These are phyloP conservation scores for Colletotrichum gloeosporioides DNA, from an alignment of 2,329 filamentous ascomycete genomes.

Conservation along the genomic window DNA sequence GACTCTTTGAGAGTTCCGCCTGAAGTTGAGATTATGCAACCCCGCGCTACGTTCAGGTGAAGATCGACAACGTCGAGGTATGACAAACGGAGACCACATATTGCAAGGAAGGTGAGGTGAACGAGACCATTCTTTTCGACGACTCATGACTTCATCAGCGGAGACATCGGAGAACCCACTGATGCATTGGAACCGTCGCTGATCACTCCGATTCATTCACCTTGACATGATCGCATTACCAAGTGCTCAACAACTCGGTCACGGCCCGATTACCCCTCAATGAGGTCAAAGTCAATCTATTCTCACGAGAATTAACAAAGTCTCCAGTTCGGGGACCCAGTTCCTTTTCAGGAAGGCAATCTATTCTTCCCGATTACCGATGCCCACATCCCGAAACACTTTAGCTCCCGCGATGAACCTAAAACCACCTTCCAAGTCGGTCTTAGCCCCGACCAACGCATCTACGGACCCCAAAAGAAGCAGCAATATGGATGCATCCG, in stretches of 20 bases:
- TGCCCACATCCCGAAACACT: not conserved
- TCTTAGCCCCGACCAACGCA: not conserved
- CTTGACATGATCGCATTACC: not conserved
- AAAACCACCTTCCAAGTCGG: not conserved
- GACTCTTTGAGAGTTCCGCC: not conserved
- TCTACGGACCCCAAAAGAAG: not conserved
- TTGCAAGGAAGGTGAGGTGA: not conserved
- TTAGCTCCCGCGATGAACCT: not conserved
- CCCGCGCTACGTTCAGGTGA: fast-evolving
- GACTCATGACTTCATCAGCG: not conserved
- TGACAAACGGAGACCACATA: not conserved
- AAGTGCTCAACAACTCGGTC: not conserved
- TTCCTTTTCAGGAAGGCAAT: not conserved
- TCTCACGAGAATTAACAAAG: not conserved
- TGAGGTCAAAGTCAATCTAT: not conserved
- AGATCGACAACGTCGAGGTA: not conserved
- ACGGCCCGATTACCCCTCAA: not conserved
- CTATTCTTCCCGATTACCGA: not conserved
- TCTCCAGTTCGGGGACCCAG: not conserved
- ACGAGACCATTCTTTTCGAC: not conserved
- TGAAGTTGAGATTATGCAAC: not conserved
- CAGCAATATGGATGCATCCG: not conserved
- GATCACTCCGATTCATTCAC: not conserved
- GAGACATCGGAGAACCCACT: not conserved
- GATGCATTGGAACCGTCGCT: not conserved